Base-by-base conservation (phyloP, 23 red algal species). In the Chondrus crispus region DNA sequence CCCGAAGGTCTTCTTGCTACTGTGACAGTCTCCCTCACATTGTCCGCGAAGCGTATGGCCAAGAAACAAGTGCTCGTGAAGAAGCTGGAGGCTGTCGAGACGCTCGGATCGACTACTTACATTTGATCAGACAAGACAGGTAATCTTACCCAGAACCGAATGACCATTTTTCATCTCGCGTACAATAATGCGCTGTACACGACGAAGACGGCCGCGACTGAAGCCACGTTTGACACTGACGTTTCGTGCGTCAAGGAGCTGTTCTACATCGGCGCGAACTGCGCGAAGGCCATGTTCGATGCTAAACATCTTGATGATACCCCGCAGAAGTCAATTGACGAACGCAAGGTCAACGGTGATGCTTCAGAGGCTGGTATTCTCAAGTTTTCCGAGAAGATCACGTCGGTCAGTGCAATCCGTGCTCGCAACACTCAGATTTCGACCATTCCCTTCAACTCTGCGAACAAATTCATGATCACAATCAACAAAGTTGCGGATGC, bases 51-150 rank as follows among this genome's bases (percentile, higher is more conserved):
- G 52, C 81, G 92, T 26, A 87, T 94, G 92, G 37, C 85, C 36
- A 84, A 76, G 43, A 91, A 89, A n/a, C 20, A 90, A 5, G 92
- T 94, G 54, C 69, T 94, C 4, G 85, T 94, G 7, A 91, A 89
- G 19, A 79, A 91, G 68, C 46, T 94, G 14, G 85, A 74, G 41
- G 50, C 62, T 5, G 82, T 94, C 4, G 92, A 94, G 84, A 94
- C 92, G 36, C 73, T 94, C 16, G 92, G 92, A 3, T 94, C 85
- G 60, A 94, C 92, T 5, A 91, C 92, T 18, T 35, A 33, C 42
- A 89, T 94, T 22, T 94, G 92, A 62, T 89, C 92, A 2, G 92
- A 94, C 64, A 94, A 94, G 92, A 94, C 92, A 26, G 92, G 92
- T 22, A 94, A 80, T 5, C 92, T 94, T 3, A 94, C 92, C 16